Percentiles rank a stretch among this genome's conserved stretches.
phyloP scores from a whole-genome alignment of 1,284 basidiomycete genomes.

The Fomitopsis schrenkii region DNA sequence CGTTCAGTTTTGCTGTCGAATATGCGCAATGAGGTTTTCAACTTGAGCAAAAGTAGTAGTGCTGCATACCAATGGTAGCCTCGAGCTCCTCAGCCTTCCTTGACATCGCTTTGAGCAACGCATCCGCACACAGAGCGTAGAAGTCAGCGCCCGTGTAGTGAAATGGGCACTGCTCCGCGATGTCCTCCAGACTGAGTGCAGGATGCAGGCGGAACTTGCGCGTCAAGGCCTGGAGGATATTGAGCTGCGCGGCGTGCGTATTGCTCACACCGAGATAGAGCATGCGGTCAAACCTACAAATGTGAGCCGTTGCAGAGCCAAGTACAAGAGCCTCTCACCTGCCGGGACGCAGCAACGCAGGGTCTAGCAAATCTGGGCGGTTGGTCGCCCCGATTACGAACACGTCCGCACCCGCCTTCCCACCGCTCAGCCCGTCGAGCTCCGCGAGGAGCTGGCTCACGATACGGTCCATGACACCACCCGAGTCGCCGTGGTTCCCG shows the following conservation, averaged over 20 bases:
- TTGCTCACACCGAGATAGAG: constrained; percentile 93
- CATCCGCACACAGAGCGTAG: constrained; percentile 96
- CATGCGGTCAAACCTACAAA: constrained; percentile 89
- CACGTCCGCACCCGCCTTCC: constrained; percentile 62
- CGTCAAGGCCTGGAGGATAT: constrained; percentile 89
- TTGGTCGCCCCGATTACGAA: constrained; percentile 99
- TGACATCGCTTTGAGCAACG: constrained; percentile 94
- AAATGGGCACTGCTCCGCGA: constrained; percentile 84
- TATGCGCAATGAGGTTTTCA: neutral
- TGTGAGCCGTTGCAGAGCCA: neutral
- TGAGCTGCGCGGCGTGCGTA: constrained; percentile 82
- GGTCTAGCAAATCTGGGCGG: constrained; percentile 91
- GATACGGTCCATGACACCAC: constrained; percentile 97
- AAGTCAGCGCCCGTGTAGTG: constrained; percentile 98
- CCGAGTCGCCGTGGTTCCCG: constrained; percentile 92
- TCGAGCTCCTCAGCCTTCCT: constrained; percentile 84
- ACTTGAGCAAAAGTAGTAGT: neutral
- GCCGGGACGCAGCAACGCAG: constrained; percentile 90
- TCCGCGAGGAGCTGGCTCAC: constrained; percentile 96
- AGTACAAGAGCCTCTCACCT: constrained; percentile 40
- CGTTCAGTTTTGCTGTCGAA: constrained; percentile 46
- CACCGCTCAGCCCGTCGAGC: constrained; percentile 85
- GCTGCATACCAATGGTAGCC: constrained; percentile 52
- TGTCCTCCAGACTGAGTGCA: constrained; percentile 55
- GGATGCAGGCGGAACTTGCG: constrained; percentile 87